Evolutionary conservation across 306 rosid species (phyloP).

Genomic region (Glycine tomentella): DNA sequence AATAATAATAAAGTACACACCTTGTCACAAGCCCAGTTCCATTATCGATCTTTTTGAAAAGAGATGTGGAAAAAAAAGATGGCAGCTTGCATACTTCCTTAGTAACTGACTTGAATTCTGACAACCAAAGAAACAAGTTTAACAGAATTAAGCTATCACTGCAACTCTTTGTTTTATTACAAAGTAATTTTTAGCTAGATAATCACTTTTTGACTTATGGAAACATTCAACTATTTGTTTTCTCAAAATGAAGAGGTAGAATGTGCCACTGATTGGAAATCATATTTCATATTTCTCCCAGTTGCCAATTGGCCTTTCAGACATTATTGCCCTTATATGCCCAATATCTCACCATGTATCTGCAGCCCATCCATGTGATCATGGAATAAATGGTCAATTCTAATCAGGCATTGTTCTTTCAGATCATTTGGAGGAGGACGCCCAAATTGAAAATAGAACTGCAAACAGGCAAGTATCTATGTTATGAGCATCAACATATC

Average conservation of each 20-base stretch:
- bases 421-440: conserved; percentile 85
- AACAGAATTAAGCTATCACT: conserved; percentile 39
- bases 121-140: conserved; percentile 53
- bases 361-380: conserved; percentile 81
- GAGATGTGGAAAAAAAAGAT: conserved; percentile 78
- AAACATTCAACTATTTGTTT: conserved; percentile 38
- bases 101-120: conserved; percentile 85
- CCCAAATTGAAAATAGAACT: conserved; percentile 95
- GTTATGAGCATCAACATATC: conserved; percentile 40
- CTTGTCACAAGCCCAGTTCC: conserved; percentile 87
- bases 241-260: conserved; percentile 11
- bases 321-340: conserved; percentile 37
- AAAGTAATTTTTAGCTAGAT: conserved; percentile 13
- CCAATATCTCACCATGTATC: conserved; percentile 77
- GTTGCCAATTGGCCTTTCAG: conserved; percentile 37
- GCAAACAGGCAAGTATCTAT: conserved; percentile 51
- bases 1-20: conserved; percentile 50
- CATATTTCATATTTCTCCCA: background rate
- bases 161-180: conserved; percentile 9
- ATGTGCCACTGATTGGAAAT: conserved; percentile 26
- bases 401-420: conserved; percentile 76
- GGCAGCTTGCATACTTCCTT: conserved; percentile 99
- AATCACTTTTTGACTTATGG: conserved; percentile 26
- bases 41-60: conserved; percentile 85
- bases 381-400: conserved; percentile 73